A percentile compares a stretch with the other conserved stretches of the same genome.
These are phyloP conservation scores for Umbilicus rupestris DNA, from an alignment of 164 flowering plant genomes.

Conservation along the genomic window DNA sequence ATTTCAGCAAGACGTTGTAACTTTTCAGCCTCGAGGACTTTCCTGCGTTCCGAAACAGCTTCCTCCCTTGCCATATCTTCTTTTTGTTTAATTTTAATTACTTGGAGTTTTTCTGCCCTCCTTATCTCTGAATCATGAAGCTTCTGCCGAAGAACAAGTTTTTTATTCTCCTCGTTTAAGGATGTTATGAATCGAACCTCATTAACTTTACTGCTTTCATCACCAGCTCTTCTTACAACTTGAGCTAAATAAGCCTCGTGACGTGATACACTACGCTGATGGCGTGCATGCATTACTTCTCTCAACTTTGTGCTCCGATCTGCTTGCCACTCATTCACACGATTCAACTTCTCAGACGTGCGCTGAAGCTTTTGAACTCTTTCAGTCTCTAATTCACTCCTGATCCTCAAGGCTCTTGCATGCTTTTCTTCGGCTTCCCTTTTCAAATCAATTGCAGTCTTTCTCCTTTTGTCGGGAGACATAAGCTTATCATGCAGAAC, in stretches of 20 bases:
- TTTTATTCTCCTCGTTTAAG: slow-evolving; percentile 87
- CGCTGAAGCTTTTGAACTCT: slow-evolving; percentile 83
- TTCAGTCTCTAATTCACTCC: slow-evolving; percentile 78
- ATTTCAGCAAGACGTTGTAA: slow-evolving; percentile 90
- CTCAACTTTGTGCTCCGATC: slow-evolving; percentile 72
- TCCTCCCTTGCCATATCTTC: slow-evolving; percentile 96
- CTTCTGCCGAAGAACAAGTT: slow-evolving; percentile 73
- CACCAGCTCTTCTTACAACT: slow-evolving; percentile 92
- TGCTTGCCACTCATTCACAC: slow-evolving; percentile 93
- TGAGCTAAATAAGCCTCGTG: slow-evolving; percentile 91
- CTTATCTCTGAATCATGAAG: slow-evolving; percentile 86
- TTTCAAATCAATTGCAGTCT: slow-evolving; percentile 69
- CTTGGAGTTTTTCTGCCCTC: slow-evolving; percentile 88
- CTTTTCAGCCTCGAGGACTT: slow-evolving; percentile 81
- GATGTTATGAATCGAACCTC: slow-evolving; percentile 98
- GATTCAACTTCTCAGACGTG: slow-evolving; percentile 77
- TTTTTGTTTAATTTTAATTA: slow-evolving; percentile 70
- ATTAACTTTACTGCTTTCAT: slow-evolving; percentile 93
- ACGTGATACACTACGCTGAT: slow-evolving; percentile 80
- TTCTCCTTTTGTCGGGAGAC: slow-evolving; percentile 93
- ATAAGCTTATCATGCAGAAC: slow-evolving; percentile 79
- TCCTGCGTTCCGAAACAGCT: slow-evolving; percentile 88
- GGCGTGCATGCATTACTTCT: slow-evolving; percentile 87
- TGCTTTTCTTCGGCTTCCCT: slow-evolving; percentile 93
- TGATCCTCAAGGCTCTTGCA: slow-evolving; percentile 85